Evolutionary conservation across 2,329 filamentous ascomycete species (phyloP).

Genomic region (Ophiobolus disseminans): DNA sequence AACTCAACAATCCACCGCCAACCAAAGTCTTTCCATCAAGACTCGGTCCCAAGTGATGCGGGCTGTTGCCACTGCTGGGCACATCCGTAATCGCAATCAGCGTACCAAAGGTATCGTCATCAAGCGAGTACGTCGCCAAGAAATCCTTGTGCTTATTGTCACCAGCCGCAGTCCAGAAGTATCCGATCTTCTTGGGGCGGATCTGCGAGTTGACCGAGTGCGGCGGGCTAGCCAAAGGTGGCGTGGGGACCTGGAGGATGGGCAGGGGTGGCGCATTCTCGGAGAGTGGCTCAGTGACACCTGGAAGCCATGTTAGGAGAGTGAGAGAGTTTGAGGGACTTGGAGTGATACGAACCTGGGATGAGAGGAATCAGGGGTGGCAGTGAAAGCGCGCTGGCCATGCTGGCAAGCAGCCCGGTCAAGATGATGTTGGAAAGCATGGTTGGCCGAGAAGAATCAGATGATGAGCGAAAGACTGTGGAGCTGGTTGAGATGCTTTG

Average conservation of each 20-base stretch:
- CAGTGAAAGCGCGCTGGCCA: slow-evolving; percentile 47
- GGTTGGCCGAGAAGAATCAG: slow-evolving; percentile 4
- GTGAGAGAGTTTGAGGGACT: no score
- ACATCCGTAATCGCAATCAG: slow-evolving; percentile 66
- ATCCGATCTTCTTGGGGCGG: slow-evolving; percentile 70
- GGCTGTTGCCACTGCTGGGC: slow-evolving; percentile 65
- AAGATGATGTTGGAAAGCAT: slow-evolving; percentile 34
- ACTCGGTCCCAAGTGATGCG: slow-evolving; percentile 64
- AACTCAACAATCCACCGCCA: slow-evolving; percentile 64
- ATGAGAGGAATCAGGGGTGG: slow-evolving; percentile 66
- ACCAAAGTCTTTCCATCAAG: slow-evolving; percentile 65
- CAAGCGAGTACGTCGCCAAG: slow-evolving; percentile 64
- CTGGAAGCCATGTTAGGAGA: no score
- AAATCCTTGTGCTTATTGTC: slow-evolving; percentile 68
- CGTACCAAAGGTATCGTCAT: slow-evolving; percentile 69
- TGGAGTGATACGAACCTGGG: slow-evolving; percentile 51
- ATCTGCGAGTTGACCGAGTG: slow-evolving; percentile 61
- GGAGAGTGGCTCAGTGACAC: slow-evolving; percentile 64
- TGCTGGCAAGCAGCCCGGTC: slow-evolving; percentile 24
- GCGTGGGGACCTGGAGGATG: slow-evolving; percentile 66
- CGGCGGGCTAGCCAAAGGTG: slow-evolving; percentile 61
- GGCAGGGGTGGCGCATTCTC: slow-evolving; percentile 62
- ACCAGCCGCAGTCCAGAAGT: slow-evolving; percentile 68
- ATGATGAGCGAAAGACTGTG: slow-evolving; percentile 6
- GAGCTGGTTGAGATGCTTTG: slow-evolving; percentile 31